Evolutionary conservation across 2,329 filamentous ascomycete species (phyloP), one percentile per base, ranked within the genome.

Genomic region (Colletotrichum zoysiae): DNA sequence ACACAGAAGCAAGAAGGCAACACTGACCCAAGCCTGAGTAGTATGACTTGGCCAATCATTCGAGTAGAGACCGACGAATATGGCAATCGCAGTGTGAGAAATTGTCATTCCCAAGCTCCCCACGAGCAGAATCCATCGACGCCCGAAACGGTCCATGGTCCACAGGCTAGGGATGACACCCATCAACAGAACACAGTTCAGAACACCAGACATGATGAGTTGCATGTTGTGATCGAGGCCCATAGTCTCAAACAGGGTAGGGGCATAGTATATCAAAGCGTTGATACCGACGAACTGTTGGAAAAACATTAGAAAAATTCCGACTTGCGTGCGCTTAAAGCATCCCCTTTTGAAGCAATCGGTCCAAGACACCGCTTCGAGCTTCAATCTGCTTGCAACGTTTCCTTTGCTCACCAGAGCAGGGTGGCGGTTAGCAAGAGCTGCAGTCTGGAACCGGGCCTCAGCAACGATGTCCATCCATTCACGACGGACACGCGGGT

Each of bases 241-340:
- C 75, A 84, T 79, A 7, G 78, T 80, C 64, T 77, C 69, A 72
- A 87, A 86, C 0, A 86, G 75, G 0, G 80, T 84, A 0, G 85
- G 84, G 0, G 81, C 77, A 74, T 86, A 87, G 78, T 86, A 86
- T 46, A 88, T 86, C 1, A 79, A 71, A 0, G 84, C 84, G 53
- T 71, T 71, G 18, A 71, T 71, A 4, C 62, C 50, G 3, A 65
- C 62, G 3, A 65, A 56, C 8, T 88, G 87, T 67, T 90, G 87
- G 76, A 89, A 90, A 76, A 90, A 89, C 82, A 87, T 86, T 18
- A 90, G 76, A 0, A 83, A 82, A 8, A 85, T 78, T 30, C 86
- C 88, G 23, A 89, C 81, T 58, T 78, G 73, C 0, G 80, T 82
- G 16, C 81, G 80, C 55, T 84, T 81, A 81, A 85, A 85, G 76